Percentiles rank a stretch among this genome's conserved stretches.
These are phyloP conservation scores for Penicillium sp. DNA, from an alignment of 2,329 filamentous ascomycete species.

Conservation along the genomic window DNA sequence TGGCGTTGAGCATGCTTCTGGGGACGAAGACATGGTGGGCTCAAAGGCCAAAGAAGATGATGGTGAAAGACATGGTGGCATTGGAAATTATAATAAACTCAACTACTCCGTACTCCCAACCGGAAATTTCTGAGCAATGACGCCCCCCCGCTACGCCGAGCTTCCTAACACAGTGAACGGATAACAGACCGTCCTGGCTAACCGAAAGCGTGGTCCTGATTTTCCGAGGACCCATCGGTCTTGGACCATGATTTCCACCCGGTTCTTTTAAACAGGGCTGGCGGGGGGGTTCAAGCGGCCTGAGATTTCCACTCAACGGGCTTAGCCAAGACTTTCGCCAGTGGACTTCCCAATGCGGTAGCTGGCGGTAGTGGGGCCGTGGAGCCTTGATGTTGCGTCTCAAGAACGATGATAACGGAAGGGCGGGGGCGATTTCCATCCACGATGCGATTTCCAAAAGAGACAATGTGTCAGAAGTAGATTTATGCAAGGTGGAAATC, in stretches of 20 bases:
- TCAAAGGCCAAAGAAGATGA: too few species aligned
- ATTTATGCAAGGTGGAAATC: too few species aligned
- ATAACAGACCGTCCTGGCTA: background rate
- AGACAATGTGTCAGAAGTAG: too few species aligned
- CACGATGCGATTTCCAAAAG: too few species aligned
- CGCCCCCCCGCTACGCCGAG: constrained; percentile 7
- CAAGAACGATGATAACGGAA: too few species aligned
- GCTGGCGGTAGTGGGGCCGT: constrained; percentile 21
- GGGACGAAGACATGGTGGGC: background rate
- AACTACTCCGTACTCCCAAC: background rate
- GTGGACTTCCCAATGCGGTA: constrained; percentile 20
- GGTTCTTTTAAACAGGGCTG: too few species aligned
- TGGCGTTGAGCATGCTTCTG: constrained; percentile 1
- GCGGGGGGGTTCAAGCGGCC: background rate
- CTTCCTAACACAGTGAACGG: constrained; percentile 17
- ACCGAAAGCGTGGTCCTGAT: background rate
- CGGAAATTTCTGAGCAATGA: constrained; percentile 9
- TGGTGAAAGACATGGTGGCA: too few species aligned
- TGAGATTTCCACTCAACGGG: constrained; percentile 2
- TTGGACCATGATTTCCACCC: background rate
- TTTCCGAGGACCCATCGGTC: background rate
- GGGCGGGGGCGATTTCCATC: too few species aligned
- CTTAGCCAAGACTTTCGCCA: constrained; percentile 6
- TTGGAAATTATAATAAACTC: background rate
- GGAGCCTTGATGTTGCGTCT: too few species aligned